Evolutionary conservation across 2,329 filamentous ascomycete genomes (phyloP).

Genomic region (Epichloe coenophiala): DNA sequence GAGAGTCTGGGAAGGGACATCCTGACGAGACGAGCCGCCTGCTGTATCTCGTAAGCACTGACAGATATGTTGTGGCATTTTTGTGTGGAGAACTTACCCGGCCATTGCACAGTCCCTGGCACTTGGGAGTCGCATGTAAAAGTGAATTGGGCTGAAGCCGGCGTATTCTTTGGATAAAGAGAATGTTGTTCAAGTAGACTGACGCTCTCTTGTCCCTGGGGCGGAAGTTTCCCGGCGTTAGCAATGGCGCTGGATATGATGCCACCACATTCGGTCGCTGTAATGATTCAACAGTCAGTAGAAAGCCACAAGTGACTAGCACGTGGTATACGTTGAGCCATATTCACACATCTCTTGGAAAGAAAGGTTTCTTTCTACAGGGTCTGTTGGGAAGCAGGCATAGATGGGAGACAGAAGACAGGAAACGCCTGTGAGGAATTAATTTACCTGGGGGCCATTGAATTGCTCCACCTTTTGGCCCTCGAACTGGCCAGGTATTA

Average conservation of each 20-base stretch:
- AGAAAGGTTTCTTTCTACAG: background rate
- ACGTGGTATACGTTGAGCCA: background rate
- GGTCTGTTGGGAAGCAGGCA: background rate
- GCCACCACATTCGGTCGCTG: slow-evolving; percentile 39
- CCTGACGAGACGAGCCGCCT: slow-evolving; percentile 9
- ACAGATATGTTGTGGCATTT: background rate
- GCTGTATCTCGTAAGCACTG: background rate
- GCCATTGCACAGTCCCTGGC: slow-evolving; percentile 65
- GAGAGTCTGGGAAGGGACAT: slow-evolving; percentile 8
- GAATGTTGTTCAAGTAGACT: slow-evolving; percentile 62
- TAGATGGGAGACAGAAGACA: background rate
- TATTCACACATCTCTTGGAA: background rate
- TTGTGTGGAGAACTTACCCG: slow-evolving; percentile 29
- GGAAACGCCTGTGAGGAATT: background rate
- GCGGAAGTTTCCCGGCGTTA: slow-evolving; percentile 60
- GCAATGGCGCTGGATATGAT: slow-evolving; percentile 91
- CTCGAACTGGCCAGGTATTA: slow-evolving; percentile 39
- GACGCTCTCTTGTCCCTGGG: slow-evolving; percentile 61
- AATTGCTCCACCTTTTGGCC: slow-evolving; percentile 30
- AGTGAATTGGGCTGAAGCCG: slow-evolving; percentile 80
- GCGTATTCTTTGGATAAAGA: slow-evolving; percentile 42
- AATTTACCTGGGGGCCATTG: slow-evolving; percentile 34
- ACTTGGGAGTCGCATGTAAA: slow-evolving; percentile 92
- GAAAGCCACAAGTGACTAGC: background rate
- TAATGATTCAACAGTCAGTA: background rate